A percentile compares a stretch with the other conserved stretches of the same genome.
phyloP scores from a whole-genome alignment of 495 filamentous ascomycete species.

The Penicilliopsis zonata region DNA sequence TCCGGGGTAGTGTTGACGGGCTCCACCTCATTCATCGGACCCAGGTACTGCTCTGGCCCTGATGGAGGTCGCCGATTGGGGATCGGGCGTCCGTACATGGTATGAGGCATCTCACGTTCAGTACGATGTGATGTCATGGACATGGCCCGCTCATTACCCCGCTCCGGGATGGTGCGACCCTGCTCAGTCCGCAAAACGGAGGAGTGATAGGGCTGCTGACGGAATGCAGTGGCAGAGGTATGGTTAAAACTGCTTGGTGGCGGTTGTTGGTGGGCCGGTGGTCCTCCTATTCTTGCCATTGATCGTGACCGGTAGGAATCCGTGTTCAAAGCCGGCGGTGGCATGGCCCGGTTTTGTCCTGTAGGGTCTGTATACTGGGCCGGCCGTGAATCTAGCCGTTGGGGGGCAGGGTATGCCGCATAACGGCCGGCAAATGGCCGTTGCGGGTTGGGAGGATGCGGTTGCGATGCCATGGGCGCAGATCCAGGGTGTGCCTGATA shows the following conservation, averaged over 20 bases:
- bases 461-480: constrained; percentile 46
- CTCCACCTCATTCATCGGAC: constrained; percentile 14
- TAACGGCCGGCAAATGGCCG: constrained; percentile 47
- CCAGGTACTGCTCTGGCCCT: constrained; percentile 19
- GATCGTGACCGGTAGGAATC: constrained; percentile 85
- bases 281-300: constrained; percentile 63
- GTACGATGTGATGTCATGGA: constrained; percentile 79
- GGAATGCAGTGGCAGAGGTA: constrained; percentile 58
- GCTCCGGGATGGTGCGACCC: constrained; percentile 80
- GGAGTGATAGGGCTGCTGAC: constrained; percentile 59
- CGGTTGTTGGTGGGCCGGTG: constrained; percentile 51
- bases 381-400: constrained; percentile 58
- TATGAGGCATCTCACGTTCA: constrained; percentile 72
- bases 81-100: constrained; percentile 77
- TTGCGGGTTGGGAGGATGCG: constrained; percentile 50
- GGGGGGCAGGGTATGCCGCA: constrained; percentile 56
- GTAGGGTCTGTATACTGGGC: constrained; percentile 39
- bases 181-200: constrained; percentile 68
- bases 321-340: constrained; percentile 62
- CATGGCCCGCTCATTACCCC: constrained; percentile 81
- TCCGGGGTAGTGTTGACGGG: constrained; percentile 9
- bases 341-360: constrained; percentile 37
- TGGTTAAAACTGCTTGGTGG: constrained; percentile 54
- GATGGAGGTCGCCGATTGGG: constrained; percentile 52
- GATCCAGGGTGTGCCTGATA: constrained; percentile 36